Evolutionary conservation across 805 yeast species (phyloP).

Genomic region (Vanderwaltozyma verrucispora): DNA sequence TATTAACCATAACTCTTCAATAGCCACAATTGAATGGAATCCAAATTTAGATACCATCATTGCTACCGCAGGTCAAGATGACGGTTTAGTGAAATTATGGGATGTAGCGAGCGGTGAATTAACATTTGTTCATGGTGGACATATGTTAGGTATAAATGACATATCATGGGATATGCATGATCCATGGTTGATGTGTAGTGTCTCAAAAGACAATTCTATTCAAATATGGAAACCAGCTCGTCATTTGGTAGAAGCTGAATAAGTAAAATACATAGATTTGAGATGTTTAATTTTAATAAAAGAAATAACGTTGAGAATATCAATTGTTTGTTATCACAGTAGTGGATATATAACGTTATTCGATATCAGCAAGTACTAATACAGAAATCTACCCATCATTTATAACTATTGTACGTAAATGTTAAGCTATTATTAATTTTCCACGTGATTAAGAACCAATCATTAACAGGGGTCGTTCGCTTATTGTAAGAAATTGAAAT

Average conservation of each 20-base stretch:
- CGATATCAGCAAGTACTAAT: too few species aligned
- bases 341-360: background rate
- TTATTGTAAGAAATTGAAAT: background rate
- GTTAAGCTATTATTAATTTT: too few species aligned
- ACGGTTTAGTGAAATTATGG: constrained; percentile 52
- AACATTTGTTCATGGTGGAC: constrained; percentile 74
- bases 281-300: too few species aligned
- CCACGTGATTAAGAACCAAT: constrained; percentile 4
- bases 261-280: constrained; percentile 2
- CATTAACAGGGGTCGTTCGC: background rate
- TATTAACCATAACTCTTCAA: constrained; percentile 36
- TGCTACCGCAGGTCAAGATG: constrained; percentile 58
- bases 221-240: constrained; percentile 72
- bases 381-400: too few species aligned
- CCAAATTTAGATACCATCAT: constrained; percentile 42
- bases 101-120: constrained; percentile 34
- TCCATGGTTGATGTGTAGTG: constrained; percentile 62
- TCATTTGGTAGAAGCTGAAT: constrained; percentile 22
- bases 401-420: too few species aligned
- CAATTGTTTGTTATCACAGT: too few species aligned
- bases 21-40: constrained; percentile 69
- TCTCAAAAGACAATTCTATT: constrained; percentile 76
- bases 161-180: constrained; percentile 71
- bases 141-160: constrained; percentile 78
- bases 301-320: background rate